Base-by-base conservation (phyloP, 352 stramenopile genomes). In the Phytophthora brassicae region DNA sequence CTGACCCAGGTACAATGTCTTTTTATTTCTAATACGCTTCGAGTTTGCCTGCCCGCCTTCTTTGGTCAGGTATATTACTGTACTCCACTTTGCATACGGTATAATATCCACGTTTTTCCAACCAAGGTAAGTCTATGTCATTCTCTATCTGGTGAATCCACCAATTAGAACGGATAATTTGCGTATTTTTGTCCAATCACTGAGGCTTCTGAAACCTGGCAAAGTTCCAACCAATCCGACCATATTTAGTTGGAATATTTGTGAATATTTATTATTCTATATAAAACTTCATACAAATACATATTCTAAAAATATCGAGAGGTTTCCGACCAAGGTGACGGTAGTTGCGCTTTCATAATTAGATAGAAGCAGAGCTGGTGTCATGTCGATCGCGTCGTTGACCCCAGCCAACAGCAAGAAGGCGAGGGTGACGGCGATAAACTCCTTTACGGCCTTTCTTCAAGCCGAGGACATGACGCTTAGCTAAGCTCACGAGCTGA, bases 161-260 rank as follows among this genome's bases (percentile, higher is more conserved):
- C n/a, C n/a, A 38, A 38, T 38, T 6, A 38, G 31, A 38, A 12
- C 31, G 31, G 31, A 38, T 38, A 4, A 38, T 38, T 38, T 3
- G 6, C 11, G 31, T 38, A 31, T 38, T 38, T 38, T 38, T 38
- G 31, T 38, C 31, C 31, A 38, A 38, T 38, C 31, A 38, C 11
- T 38, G 6, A 16, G 31, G 11, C 31, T 38, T 38, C 7, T 4
- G 31, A 38, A 38, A 38, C 11, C 20, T 41, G 16, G 35, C 1
- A 41, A 17, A 20, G 14, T 24, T 64, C 45, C 5, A 77, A 60
- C n/a, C 47, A 54, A 20, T 41, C 35, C 35, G 13, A 41, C 35
- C n/a, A 41, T 74, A 28, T 67, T 60, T 26, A 77, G 20, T 20
- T 64, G 49, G 11, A 81, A 45, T 19, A 47, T 68, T 45, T 66